phyloP scores from a whole-genome alignment of 345 rosid genomes.

The Geranium brycei region DNA sequence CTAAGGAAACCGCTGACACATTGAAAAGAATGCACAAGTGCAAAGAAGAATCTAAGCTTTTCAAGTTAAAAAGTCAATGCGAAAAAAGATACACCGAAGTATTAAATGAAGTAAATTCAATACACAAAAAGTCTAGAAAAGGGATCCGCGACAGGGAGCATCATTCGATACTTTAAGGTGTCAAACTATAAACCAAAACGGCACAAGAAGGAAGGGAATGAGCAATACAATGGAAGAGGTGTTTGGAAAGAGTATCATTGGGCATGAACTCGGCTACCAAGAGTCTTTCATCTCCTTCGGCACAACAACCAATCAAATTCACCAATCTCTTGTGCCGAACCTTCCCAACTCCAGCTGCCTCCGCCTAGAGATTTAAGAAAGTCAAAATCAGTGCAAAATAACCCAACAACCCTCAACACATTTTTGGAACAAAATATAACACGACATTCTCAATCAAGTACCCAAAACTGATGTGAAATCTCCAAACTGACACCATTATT shows the following conservation, averaged over 20 bases:
- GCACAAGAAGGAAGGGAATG: background rate
- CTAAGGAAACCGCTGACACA: background rate
- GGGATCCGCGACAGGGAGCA: background rate
- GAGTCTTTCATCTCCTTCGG: slow-evolving; percentile 88
- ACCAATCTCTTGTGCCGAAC: slow-evolving; percentile 75
- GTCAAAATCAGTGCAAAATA: background rate
- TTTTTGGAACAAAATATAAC: background rate
- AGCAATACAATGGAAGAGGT: slow-evolving; percentile 75
- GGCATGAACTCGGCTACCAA: slow-evolving; percentile 92
- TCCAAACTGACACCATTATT: background rate
- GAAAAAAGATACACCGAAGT: too few species aligned
- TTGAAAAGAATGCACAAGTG: background rate
- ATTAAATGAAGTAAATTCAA: too few species aligned
- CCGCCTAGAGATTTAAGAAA: slow-evolving; percentile 25
- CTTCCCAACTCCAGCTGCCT: slow-evolving; percentile 87
- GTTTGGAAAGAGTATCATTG: slow-evolving; percentile 90
- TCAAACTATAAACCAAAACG: too few species aligned
- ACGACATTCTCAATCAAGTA: background rate
- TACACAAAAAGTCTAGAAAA: too few species aligned
- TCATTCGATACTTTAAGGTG: background rate
- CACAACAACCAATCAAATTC: slow-evolving; percentile 83
- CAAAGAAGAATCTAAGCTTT: background rate
- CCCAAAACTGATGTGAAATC: background rate
- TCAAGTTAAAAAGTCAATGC: background rate
- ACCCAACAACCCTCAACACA: background rate